Percentiles rank a stretch among this genome's conserved stretches.
These are phyloP conservation scores for Thalassiosira profunda DNA, from an alignment of 108 stramenopile species.

Conservation along the genomic window DNA sequence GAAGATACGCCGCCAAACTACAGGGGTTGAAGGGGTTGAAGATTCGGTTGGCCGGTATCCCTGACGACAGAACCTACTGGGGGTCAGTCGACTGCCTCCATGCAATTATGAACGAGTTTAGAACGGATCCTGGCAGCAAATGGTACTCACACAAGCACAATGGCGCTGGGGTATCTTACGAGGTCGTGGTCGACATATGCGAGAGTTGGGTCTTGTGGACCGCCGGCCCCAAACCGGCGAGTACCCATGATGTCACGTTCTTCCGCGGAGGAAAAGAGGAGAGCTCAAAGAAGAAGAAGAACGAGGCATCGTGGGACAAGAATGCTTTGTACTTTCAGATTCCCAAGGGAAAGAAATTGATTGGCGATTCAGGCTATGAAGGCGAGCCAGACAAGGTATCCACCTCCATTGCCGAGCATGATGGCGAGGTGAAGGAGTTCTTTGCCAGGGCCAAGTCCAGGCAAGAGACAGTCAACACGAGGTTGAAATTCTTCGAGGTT, in stretches of 20 bases:
- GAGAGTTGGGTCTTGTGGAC: neutral
- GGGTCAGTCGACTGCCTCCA: no score
- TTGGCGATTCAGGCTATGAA: neutral
- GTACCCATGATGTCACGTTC: neutral
- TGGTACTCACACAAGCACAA: constrained; percentile 3
- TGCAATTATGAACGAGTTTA: constrained; percentile 1
- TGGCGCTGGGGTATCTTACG: neutral
- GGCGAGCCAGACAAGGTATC: neutral
- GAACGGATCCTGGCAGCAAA: constrained; percentile 1
- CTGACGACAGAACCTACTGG: no score
- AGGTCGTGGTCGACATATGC: neutral
- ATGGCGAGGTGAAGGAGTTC: neutral
- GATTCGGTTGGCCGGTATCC: no score
- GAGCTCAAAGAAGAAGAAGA: neutral
- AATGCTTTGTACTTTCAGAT: neutral
- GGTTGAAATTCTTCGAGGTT: neutral
- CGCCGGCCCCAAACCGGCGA: neutral
- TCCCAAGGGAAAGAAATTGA: neutral
- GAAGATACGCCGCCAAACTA: no score
- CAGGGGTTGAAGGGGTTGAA: no score
- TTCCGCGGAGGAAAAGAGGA: constrained; percentile 1
- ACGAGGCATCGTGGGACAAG: no score
- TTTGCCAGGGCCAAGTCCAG: neutral
- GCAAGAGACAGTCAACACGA: neutral
- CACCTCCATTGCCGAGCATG: neutral